Evolutionary conservation across 129 eudicot species (phyloP).

Genomic region (Dittrichia graveolens): DNA sequence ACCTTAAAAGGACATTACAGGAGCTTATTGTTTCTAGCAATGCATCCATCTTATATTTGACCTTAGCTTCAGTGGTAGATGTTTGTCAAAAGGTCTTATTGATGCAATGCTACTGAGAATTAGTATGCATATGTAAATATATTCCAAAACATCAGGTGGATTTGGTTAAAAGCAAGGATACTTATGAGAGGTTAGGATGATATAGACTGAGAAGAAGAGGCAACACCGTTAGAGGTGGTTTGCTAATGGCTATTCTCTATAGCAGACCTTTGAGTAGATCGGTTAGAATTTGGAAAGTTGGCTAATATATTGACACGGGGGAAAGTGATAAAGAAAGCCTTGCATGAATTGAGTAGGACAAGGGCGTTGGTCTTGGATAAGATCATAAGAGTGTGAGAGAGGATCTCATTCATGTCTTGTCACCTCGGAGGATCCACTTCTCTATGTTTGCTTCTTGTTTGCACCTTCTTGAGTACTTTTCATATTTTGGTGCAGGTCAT

Average conservation of each 20-base stretch:
- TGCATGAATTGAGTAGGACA: background rate
- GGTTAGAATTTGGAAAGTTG: slow-evolving; percentile 14
- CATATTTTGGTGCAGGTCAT: slow-evolving; percentile 1
- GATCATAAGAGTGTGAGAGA: background rate
- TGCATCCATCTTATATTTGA: slow-evolving; percentile 5
- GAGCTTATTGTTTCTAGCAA: slow-evolving; percentile 15
- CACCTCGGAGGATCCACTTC: slow-evolving; percentile 1
- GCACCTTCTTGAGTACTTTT: background rate
- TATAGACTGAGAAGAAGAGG: slow-evolving; percentile 3
- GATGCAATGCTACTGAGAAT: background rate
- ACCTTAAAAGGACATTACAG: background rate
- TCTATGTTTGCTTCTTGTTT: background rate
- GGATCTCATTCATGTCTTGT: background rate
- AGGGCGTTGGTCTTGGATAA: background rate
- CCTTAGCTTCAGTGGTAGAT: slow-evolving; percentile 12
- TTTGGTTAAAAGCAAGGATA: background rate
- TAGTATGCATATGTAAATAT: slow-evolving; percentile 6
- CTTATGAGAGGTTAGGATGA: slow-evolving; percentile 14
- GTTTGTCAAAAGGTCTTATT: slow-evolving; percentile 9
- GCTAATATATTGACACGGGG: slow-evolving; percentile 15
- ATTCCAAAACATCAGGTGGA: background rate
- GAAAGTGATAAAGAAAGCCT: background rate
- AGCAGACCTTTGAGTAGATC: slow-evolving; percentile 1
- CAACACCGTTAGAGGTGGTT: slow-evolving; percentile 20
- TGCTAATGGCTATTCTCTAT: slow-evolving; percentile 13